These are phyloP conservation scores for Mesembryanthemum crystallinum DNA, from an alignment of 148 eudicot genomes.

Conservation along the genomic window DNA sequence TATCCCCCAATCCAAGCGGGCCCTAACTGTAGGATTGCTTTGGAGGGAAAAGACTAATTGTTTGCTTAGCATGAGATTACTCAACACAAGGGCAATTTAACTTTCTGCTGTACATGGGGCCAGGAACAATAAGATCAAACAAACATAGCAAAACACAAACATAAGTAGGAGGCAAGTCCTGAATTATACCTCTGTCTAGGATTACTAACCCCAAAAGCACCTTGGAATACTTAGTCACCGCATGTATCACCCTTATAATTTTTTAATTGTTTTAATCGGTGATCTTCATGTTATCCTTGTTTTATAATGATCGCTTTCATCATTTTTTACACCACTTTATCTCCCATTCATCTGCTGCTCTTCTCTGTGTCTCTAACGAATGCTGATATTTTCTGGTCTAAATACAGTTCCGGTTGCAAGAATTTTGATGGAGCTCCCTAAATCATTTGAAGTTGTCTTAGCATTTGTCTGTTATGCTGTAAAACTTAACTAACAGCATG, in stretches of 20 bases:
- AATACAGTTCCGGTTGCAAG: neutral
- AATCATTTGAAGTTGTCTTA: neutral
- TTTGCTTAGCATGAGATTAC: neutral
- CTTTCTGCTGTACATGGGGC: neutral
- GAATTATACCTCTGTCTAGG: neutral
- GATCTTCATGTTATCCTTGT: neutral
- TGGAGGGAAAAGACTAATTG: neutral
- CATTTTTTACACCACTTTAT: neutral
- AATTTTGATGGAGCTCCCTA: neutral
- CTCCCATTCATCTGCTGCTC: neutral
- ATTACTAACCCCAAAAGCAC: neutral
- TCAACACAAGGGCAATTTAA: neutral
- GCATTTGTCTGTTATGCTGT: neutral
- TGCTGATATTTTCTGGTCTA: too few species aligned
- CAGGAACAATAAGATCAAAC: neutral
- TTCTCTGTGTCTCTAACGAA: neutral
- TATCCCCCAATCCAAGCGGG: too few species aligned
- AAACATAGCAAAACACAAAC: neutral
- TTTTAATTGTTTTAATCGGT: neutral
- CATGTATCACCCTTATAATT: neutral
- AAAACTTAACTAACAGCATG: neutral
- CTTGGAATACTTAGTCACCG: neutral
- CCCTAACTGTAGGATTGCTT: neutral
- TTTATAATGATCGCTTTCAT: neutral
- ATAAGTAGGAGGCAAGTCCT: neutral